These are phyloP conservation scores for Jasminum sambac DNA, from an alignment of 257 asterid genomes.

Conservation along the genomic window DNA sequence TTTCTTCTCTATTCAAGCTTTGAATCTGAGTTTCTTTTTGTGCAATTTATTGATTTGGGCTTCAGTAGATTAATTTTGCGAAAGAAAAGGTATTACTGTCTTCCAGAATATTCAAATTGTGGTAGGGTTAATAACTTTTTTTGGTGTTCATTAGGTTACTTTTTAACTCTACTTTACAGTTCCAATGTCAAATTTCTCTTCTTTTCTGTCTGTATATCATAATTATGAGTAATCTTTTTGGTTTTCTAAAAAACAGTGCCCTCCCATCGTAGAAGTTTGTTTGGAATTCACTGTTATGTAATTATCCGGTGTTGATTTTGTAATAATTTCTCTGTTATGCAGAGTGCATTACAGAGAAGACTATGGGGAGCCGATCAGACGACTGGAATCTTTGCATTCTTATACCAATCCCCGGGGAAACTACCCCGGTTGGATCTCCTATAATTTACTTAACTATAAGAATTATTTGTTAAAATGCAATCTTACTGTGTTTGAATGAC, in stretches of 20 bases:
- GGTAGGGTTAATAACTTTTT: slow-evolving; percentile 30
- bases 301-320: slow-evolving; percentile 9
- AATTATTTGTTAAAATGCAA: background rate
- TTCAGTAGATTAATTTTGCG: slow-evolving; percentile 12
- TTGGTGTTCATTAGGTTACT: slow-evolving; percentile 34
- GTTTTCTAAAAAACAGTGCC: slow-evolving; percentile 4
- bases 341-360: slow-evolving; percentile 64
- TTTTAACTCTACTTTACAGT: slow-evolving; percentile 26
- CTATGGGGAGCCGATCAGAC: slow-evolving; percentile 88
- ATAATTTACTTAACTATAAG: slow-evolving; percentile 19
- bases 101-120: slow-evolving; percentile 24
- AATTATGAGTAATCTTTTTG: slow-evolving; percentile 32
- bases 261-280: slow-evolving; percentile 13
- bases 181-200: slow-evolving; percentile 28
- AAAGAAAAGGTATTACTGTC: background rate
- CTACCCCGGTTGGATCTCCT: slow-evolving; percentile 76
- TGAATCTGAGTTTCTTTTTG: slow-evolving; percentile 30
- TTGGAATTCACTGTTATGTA: background rate
- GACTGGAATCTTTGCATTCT: slow-evolving; percentile 72
- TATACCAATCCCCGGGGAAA: slow-evolving; percentile 71
- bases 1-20: background rate
- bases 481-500: background rate
- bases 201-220: slow-evolving; percentile 27
- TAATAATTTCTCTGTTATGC: slow-evolving; percentile 36
- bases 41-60: background rate